Percentiles rank a stretch among this genome's conserved stretches.
phyloP scores from a whole-genome alignment of 2,329 filamentous ascomycete species.

The Akanthomyces lecanii region DNA sequence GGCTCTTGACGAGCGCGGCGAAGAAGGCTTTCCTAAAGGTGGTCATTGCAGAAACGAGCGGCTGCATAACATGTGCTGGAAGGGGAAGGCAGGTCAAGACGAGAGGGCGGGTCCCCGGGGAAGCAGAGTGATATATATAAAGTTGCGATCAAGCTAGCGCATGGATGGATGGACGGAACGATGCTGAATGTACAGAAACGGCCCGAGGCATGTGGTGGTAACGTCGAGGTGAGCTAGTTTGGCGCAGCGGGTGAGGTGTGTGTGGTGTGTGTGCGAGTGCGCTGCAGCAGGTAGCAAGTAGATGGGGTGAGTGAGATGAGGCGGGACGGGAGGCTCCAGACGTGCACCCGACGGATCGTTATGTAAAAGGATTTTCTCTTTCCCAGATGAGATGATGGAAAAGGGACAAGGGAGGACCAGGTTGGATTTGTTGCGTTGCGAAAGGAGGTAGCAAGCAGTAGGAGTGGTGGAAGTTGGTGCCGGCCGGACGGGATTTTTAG shows the following conservation, averaged over 20 bases:
- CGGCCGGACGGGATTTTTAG: conserved; percentile 6
- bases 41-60: conserved; percentile 55
- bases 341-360: background rate
- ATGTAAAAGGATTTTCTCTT: background rate
- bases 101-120: conserved; percentile 17
- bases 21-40: conserved; percentile 51
- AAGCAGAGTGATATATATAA: conserved; percentile 20
- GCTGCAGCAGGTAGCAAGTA: background rate
- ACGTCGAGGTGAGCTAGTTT: conserved; percentile 17
- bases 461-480: background rate
- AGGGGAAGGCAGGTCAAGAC: conserved; percentile 9
- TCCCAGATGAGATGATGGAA: background rate
- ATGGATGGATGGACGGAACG: conserved; percentile 17
- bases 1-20: conserved; percentile 52
- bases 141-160: conserved; percentile 17
- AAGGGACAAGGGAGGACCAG: background rate
- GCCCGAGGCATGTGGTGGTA: conserved; percentile 19
- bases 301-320: background rate
- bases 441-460: background rate
- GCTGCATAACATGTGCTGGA: conserved; percentile 39
- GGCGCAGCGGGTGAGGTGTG: background rate
- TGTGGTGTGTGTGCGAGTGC: background rate
- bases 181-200: conserved; percentile 19
- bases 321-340: background rate
- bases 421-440: background rate